Evolutionary conservation across 768 basidiomycete genomes (phyloP).

Genomic region (Lanmaoa rubissima): DNA sequence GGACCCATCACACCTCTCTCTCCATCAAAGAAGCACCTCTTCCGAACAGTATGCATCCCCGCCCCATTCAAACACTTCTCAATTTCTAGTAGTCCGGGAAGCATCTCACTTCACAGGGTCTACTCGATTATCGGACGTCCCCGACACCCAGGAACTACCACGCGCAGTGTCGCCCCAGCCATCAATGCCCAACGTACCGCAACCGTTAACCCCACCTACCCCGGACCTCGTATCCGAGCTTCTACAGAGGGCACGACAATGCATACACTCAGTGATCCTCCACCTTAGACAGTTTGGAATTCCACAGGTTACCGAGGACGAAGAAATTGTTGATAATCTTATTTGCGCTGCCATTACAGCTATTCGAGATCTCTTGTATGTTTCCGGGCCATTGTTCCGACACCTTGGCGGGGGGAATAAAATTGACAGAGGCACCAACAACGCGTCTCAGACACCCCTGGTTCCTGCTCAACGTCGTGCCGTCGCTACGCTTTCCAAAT

Average conservation of each 20-base stretch:
- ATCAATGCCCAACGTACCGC: conserved; percentile 36
- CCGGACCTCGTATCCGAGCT: conserved; percentile 61
- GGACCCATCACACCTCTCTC: not conserved
- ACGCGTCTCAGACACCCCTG: conserved; percentile 52
- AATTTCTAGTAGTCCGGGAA: not conserved
- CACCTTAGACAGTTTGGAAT: conserved; percentile 51
- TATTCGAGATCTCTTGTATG: conserved; percentile 70
- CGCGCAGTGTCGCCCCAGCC: not conserved
- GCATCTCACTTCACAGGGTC: conserved; percentile 6
- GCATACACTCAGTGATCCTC: conserved; percentile 60
- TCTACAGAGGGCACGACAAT: conserved; percentile 49
- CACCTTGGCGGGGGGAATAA: conserved; percentile 49
- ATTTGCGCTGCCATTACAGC: conserved; percentile 58
- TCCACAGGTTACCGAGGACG: conserved; percentile 49
- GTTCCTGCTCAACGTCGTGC: conserved; percentile 80
- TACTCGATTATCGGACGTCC: conserved; percentile 1
- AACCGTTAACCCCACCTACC: conserved; percentile 49
- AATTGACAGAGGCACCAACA: conserved; percentile 22
- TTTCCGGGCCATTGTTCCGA: conserved; percentile 53
- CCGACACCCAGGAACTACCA: not conserved
- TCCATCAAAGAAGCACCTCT: not conserved
- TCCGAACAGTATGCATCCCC: not conserved
- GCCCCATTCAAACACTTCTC: not conserved
- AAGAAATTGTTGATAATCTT: conserved; percentile 56
- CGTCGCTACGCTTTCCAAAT: conserved; percentile 82